Conservation (phyloP, 352 stramenopile species). For the Thalassiosira hispida region DNA sequence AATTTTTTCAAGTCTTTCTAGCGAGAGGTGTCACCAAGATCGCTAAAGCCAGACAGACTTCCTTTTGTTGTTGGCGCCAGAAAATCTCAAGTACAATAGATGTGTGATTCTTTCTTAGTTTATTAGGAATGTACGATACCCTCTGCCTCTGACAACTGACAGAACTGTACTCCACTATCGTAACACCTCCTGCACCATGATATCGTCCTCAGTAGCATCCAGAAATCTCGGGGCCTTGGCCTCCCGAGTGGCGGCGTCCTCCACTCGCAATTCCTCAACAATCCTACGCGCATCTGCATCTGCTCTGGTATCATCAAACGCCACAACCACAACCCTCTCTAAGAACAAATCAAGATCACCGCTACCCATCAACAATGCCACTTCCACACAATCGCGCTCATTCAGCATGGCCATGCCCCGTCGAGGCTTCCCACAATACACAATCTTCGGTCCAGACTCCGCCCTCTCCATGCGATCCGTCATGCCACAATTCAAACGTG, state of each 20-base stretch:
- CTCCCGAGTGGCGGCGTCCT: not conserved
- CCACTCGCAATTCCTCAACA: not conserved
- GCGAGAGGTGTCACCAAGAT: no score
- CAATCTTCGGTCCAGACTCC: slow-evolving; percentile 46
- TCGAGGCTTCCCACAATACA: slow-evolving; percentile 61
- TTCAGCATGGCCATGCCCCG: slow-evolving; percentile 29
- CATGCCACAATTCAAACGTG: slow-evolving; percentile 52
- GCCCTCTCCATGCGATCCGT: slow-evolving; percentile 52
- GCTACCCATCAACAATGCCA: not conserved
- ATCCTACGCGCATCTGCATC: not conserved
- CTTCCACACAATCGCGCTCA: not conserved
- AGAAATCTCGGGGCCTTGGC: slow-evolving; percentile 9
- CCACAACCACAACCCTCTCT: not conserved
- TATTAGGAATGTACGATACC: no score
- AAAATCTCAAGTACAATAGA: no score
- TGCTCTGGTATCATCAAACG: not conserved
- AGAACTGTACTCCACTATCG: not conserved
- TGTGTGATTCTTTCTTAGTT: not conserved
- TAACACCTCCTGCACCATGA: not conserved
- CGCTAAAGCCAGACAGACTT: no score
- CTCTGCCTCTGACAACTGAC: no score
- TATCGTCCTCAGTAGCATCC: slow-evolving; percentile 10
- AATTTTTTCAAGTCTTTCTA: no score
- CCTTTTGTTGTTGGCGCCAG: no score
- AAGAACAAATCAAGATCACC: no score